These are phyloP conservation scores for Eutypella sp. DNA, from an alignment of 2,329 filamentous ascomycete genomes.

Conservation along the genomic window DNA sequence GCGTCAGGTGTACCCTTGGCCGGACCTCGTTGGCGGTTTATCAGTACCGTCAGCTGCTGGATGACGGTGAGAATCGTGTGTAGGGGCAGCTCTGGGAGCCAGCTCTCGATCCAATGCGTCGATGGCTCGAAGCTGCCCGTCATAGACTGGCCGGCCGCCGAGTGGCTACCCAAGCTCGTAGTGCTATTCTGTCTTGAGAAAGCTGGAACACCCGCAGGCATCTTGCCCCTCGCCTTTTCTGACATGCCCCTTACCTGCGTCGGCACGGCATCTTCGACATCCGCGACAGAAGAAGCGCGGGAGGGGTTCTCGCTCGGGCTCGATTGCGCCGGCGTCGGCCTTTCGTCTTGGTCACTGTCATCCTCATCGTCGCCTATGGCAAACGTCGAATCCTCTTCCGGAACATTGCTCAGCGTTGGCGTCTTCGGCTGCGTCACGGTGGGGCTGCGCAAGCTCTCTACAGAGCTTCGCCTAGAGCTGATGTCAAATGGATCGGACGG, in stretches of 20 bases:
- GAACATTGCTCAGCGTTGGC: constrained; percentile 60
- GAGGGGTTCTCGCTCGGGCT: constrained; percentile 60
- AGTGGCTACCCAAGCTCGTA: constrained; percentile 68
- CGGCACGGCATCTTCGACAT: constrained; percentile 72
- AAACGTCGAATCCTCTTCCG: constrained; percentile 76
- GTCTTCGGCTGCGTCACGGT: constrained; percentile 47
- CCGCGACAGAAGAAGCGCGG: constrained; percentile 63
- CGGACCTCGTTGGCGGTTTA: constrained; percentile 49
- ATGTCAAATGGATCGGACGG: constrained; percentile 46
- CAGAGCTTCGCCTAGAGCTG: constrained; percentile 54
- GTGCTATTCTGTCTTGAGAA: constrained; percentile 91
- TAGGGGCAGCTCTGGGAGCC: constrained; percentile 86
- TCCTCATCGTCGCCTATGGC: constrained; percentile 85
- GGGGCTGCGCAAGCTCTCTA: constrained; percentile 64
- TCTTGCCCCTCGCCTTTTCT: constrained; percentile 93
- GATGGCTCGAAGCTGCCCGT: constrained; percentile 71
- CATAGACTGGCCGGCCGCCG: constrained; percentile 51
- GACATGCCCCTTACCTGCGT: constrained; percentile 87
- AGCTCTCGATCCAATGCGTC: constrained; percentile 81
- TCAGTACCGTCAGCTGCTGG: constrained; percentile 53
- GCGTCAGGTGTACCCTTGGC: constrained; percentile 34
- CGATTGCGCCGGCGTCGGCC: constrained; percentile 55
- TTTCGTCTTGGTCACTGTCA: constrained; percentile 44
- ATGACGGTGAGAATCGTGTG: constrained; percentile 81
- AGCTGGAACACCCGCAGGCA: constrained; percentile 74